Percentiles rank a stretch among this genome's conserved stretches.
Conservation (phyloP, 2,329 filamentous ascomycete genomes). For the Daldinia sp. region DNA sequence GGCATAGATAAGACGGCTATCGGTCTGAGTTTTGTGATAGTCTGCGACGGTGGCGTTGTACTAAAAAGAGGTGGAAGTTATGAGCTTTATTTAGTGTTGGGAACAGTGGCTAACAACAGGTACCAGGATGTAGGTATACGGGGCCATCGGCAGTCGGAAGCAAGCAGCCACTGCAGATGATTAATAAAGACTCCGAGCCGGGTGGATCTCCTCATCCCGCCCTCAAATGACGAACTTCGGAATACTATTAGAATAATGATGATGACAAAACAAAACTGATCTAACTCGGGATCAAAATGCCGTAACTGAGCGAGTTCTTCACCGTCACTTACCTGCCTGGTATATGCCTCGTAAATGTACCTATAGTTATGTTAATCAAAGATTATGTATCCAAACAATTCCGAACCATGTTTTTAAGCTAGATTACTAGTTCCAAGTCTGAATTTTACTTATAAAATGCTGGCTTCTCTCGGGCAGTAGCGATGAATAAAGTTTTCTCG, state of each 20-base stretch:
- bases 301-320: slow-evolving; percentile 1
- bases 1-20: slow-evolving; percentile 27
- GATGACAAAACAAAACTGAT: slow-evolving; percentile 30
- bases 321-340: too few relatives aligned
- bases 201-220: slow-evolving; percentile 38
- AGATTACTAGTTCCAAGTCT: not conserved
- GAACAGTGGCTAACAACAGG: not conserved
- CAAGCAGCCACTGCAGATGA: slow-evolving; percentile 7
- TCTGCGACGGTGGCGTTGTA: not conserved
- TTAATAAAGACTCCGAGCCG: slow-evolving; percentile 20
- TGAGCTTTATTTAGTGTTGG: too few relatives aligned
- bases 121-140: too few relatives aligned
- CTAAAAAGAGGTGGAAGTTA: too few relatives aligned
- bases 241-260: slow-evolving; percentile 18
- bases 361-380: too few relatives aligned
- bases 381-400: too few relatives aligned
- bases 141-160: slow-evolving; percentile 33
- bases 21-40: slow-evolving; percentile 7
- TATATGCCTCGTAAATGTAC: too few relatives aligned
- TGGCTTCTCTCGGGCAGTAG: not conserved
- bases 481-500: not conserved
- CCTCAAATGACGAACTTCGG: slow-evolving; percentile 38
- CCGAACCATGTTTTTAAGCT: too few relatives aligned
- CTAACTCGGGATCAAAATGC: slow-evolving; percentile 9
- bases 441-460: not conserved